These are phyloP conservation scores for Cadophora sp. DNA, from an alignment of 2,329 filamentous ascomycete genomes.

Conservation along the genomic window DNA sequence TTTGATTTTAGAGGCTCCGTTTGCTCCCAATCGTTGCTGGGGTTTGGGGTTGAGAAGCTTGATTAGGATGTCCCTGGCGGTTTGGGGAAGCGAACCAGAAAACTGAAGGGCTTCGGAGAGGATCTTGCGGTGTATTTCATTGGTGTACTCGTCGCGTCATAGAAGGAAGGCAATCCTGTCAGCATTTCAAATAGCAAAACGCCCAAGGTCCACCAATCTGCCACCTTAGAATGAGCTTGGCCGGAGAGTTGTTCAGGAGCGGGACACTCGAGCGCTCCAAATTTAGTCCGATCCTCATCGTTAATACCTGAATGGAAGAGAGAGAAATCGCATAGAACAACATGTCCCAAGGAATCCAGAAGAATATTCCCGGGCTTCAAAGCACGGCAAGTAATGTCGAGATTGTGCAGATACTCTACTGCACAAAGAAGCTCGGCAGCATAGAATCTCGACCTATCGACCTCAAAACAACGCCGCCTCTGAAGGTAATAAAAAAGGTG, in stretches of 20 bases:
- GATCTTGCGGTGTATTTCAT: constrained; percentile 77
- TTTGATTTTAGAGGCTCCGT: constrained; percentile 94
- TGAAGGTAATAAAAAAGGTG: constrained; percentile 95
- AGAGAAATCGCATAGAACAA: constrained; percentile 95
- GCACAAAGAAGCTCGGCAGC: constrained; percentile 92
- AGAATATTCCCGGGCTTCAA: constrained; percentile 89
- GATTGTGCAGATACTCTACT: constrained; percentile 90
- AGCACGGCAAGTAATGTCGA: constrained; percentile 97
- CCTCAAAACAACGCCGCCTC: constrained; percentile 92
- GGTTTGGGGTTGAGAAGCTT: constrained; percentile 90
- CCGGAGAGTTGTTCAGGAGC: constrained; percentile 90
- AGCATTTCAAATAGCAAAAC: constrained; percentile 96
- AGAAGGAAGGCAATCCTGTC: constrained; percentile 92
- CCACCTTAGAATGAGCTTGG: constrained; percentile 93
- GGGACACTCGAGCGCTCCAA: constrained; percentile 95
- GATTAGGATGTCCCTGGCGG: constrained; percentile 86
- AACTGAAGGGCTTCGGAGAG: constrained; percentile 91
- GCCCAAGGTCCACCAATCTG: constrained; percentile 91
- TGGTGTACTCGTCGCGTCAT: constrained; percentile 97
- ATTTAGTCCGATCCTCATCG: constrained; percentile 85
- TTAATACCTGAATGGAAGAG: constrained; percentile 98
- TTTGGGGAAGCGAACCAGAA: constrained; percentile 87
- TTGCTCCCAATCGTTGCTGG: constrained; percentile 83
- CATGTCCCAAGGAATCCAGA: constrained; percentile 93
- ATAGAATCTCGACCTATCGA: constrained; percentile 93